These are phyloP conservation scores for Malbranchea zuffiana DNA, from an alignment of 2,329 filamentous ascomycete genomes.

Conservation along the genomic window DNA sequence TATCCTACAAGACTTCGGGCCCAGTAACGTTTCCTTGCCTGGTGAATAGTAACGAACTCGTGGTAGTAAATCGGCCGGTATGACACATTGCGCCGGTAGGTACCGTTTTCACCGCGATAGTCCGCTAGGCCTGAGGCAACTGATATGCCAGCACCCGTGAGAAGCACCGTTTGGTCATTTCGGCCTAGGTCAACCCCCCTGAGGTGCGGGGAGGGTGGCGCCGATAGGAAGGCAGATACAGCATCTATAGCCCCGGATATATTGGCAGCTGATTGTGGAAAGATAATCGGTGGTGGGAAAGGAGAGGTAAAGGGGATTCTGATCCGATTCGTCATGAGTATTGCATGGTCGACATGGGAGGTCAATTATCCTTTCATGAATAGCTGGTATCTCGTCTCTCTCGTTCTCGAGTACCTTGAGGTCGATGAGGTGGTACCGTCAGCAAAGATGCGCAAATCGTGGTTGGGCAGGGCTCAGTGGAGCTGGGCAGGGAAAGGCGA, in stretches of 20 bases:
- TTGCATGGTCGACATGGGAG: conserved; percentile 22
- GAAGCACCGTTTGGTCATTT: conserved; percentile 50
- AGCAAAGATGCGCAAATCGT: no score
- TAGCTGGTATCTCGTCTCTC: no score
- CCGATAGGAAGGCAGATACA: conserved; percentile 62
- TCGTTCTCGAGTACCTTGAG: no score
- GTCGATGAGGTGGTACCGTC: no score
- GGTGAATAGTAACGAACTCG: conserved; percentile 74
- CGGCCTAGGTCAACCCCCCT: conserved; percentile 34
- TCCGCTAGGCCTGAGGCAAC: conserved; percentile 88
- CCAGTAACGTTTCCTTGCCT: conserved; percentile 88
- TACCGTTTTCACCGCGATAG: conserved; percentile 80
- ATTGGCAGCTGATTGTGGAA: conserved; percentile 61
- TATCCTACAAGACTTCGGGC: conserved; percentile 88
- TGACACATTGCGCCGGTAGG: conserved; percentile 80
- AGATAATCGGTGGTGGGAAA: conserved; percentile 61
- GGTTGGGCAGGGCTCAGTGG: no score
- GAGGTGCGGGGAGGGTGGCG: conserved; percentile 44
- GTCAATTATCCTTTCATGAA: no score
- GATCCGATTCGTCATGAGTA: conserved; percentile 58
- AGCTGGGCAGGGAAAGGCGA: no score
- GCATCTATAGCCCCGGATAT: conserved; percentile 64
- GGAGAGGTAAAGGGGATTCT: conserved; percentile 85
- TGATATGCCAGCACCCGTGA: conserved; percentile 82
- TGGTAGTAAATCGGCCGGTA: conserved; percentile 89